These are phyloP conservation scores for Pythium coloratum DNA, from an alignment of 352 stramenopile species.

Conservation along the genomic window DNA sequence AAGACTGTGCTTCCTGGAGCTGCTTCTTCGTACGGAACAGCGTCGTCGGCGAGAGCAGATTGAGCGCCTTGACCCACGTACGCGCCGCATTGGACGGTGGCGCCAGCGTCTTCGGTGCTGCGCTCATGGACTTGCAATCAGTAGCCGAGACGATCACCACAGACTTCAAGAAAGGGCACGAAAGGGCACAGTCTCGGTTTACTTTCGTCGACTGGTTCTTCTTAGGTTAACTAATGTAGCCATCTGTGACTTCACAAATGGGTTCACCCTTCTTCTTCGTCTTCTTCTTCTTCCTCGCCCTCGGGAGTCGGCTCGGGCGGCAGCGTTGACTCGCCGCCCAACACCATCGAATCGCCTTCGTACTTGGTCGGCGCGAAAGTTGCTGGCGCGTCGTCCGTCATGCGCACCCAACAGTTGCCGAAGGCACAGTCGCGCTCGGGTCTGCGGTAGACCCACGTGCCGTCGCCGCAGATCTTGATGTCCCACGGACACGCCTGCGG, in stretches of 20 bases:
- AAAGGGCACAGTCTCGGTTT: conserved; percentile 1
- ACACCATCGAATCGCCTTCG: not conserved
- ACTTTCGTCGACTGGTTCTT: not conserved
- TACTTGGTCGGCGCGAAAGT: not conserved
- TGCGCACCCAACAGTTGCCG: conserved; percentile 37
- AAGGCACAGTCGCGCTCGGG: conserved; percentile 49
- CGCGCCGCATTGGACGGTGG: conserved; percentile 12
- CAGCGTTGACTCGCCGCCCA: not conserved
- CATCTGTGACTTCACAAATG: not conserved
- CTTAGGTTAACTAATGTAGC: conserved; percentile 5
- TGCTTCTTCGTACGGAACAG: conserved; percentile 13
- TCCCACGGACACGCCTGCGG: conserved; percentile 59
- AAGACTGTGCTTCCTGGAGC: not conserved
- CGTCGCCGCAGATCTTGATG: conserved; percentile 59
- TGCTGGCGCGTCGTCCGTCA: not conserved
- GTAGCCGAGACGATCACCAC: not conserved
- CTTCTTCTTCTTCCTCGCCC: not conserved
- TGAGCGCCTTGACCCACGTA: conserved; percentile 18
- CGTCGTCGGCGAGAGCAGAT: conserved; percentile 22
- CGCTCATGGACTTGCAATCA: conserved; percentile 3
- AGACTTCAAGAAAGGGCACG: not conserved
- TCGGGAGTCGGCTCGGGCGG: not conserved
- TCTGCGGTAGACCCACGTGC: conserved; percentile 64
- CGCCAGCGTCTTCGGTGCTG: conserved; percentile 9
- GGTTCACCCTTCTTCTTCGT: not conserved